Conservation (phyloP, 306 rosid species). For the Quercus berberidifolia region DNA sequence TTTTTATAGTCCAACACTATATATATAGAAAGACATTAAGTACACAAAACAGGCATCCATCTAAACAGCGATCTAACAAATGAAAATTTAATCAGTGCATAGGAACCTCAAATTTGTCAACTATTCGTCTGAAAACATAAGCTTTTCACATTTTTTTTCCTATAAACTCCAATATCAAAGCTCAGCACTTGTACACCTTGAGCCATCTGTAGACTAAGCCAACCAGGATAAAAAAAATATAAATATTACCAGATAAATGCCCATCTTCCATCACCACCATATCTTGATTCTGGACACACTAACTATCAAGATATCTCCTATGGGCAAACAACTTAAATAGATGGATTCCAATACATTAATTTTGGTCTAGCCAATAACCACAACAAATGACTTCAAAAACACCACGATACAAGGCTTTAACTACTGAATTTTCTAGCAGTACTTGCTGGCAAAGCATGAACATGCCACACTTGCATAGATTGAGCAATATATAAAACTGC, state of each 20-base stretch:
- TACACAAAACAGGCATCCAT: not conserved
- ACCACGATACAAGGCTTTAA: not conserved
- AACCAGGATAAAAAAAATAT: not conserved
- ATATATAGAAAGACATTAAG: not conserved
- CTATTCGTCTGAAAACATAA: not conserved
- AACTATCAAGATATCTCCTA: not conserved
- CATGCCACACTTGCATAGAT: not conserved
- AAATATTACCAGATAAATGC: not conserved
- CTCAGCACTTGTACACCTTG: not conserved
- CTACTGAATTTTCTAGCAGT: not conserved
- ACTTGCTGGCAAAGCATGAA: not conserved
- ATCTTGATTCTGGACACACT: not conserved
- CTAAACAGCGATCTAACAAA: not conserved
- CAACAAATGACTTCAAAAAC: not conserved
- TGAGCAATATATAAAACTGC: not conserved
- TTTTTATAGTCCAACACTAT: no score
- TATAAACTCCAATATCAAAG: not conserved
- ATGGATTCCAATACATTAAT: not conserved
- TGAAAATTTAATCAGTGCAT: not conserved
- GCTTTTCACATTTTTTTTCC: not conserved
- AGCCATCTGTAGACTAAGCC: not conserved
- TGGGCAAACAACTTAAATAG: not conserved
- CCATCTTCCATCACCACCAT: not conserved
- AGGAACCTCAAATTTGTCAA: not conserved
- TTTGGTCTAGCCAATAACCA: not conserved